Evolutionary conservation across 2,329 filamentous ascomycete genomes (phyloP).

Genomic region (Mariannaea sp.): DNA sequence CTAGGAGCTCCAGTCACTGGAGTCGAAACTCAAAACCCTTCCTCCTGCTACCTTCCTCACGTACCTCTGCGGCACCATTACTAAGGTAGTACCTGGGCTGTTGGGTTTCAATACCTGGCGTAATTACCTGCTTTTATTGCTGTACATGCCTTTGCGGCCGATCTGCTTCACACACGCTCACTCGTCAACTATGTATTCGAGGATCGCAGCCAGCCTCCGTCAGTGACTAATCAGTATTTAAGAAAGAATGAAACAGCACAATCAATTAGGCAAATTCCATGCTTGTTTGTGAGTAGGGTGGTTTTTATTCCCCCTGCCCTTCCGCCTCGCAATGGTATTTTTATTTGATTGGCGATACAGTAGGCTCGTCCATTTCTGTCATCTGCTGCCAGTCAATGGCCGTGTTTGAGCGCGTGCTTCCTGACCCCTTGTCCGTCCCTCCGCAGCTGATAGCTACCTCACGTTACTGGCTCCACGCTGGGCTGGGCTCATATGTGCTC

Average conservation of each 20-base stretch:
- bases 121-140: too few species aligned
- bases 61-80: conserved; percentile 12
- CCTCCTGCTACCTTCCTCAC: conserved; percentile 1
- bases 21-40: conserved; percentile 13
- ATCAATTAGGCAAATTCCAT: too few species aligned
- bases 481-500: conserved; percentile 9
- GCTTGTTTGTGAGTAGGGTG: too few species aligned
- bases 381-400: conserved; percentile 16
- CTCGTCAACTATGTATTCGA: too few species aligned
- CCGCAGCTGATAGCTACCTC: conserved; percentile 9
- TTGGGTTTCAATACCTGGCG: background rate
- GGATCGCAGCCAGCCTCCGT: too few species aligned
- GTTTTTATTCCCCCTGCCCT: too few species aligned
- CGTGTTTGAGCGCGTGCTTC: conserved; percentile 14
- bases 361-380: background rate
- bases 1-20: conserved; percentile 19
- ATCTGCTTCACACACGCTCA: background rate
- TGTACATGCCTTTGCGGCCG: background rate
- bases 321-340: too few species aligned
- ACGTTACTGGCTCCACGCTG: conserved; percentile 11
- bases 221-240: too few species aligned
- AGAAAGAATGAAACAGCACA: too few species aligned
- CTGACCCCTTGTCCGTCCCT: conserved; percentile 21
- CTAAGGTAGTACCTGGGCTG: conserved; percentile 11
- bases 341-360: background rate